A percentile compares a stretch with the other conserved stretches of the same genome.
Evolutionary conservation across 495 filamentous ascomycete species (phyloP).

Genomic region (Sordaria brevicollis): DNA sequence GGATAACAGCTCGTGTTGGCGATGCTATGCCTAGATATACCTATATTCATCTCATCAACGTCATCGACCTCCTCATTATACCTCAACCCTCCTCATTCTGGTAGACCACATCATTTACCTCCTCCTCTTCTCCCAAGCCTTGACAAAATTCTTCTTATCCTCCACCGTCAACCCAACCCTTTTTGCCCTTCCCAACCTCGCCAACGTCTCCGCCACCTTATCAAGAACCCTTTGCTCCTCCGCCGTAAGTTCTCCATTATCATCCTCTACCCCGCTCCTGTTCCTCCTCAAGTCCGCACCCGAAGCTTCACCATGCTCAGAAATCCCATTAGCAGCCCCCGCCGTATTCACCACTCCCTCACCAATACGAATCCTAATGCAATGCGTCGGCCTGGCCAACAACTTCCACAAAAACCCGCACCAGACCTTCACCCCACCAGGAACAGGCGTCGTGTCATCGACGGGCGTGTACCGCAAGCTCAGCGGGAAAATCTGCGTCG

Average conservation of each 20-base stretch:
- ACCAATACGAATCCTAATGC: constrained; percentile 80
- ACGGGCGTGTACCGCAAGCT: constrained; percentile 77
- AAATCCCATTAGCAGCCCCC: constrained; percentile 16
- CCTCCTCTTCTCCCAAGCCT: constrained; percentile 37
- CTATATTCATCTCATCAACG: neutral
- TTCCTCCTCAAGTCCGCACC: constrained; percentile 31
- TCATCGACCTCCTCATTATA: neutral
- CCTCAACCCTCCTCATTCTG: neutral
- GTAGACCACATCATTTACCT: constrained; percentile 8
- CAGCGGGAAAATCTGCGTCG: constrained; percentile 74
- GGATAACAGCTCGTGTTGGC: neutral
- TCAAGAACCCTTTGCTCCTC: constrained; percentile 59
- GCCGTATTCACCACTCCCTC: constrained; percentile 45
- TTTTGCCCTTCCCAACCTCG: constrained; percentile 85
- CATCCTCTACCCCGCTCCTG: constrained; percentile 23
- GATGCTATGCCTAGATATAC: neutral
- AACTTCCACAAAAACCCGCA: constrained; percentile 71
- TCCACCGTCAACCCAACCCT: constrained; percentile 69
- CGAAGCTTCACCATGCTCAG: constrained; percentile 6
- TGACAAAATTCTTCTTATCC: constrained; percentile 77
- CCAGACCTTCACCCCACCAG: constrained; percentile 41
- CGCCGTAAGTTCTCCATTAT: constrained; percentile 31
- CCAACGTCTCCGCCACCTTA: constrained; percentile 71
- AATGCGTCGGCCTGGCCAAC: constrained; percentile 76
- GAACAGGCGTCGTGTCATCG: constrained; percentile 86